Evolutionary conservation across 208 protist genomes (phyloP).

Genomic region (Leishmania arabica): DNA sequence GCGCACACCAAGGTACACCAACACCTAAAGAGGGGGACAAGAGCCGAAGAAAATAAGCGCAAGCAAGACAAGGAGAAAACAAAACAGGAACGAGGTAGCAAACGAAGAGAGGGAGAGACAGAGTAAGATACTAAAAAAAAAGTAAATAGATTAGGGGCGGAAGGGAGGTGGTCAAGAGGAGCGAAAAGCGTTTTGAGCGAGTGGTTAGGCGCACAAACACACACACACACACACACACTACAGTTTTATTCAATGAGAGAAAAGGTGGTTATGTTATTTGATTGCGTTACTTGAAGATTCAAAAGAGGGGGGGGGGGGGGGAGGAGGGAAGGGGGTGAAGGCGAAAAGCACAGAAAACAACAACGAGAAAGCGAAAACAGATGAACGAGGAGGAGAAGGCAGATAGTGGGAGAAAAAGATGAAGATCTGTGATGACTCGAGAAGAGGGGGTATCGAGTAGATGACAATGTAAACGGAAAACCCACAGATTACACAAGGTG

Average conservation of each 20-base stretch:
- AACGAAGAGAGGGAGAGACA: neutral
- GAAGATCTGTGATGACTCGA: neutral
- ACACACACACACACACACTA: neutral
- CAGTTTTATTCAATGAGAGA: neutral
- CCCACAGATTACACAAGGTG: neutral
- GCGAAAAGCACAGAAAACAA: neutral
- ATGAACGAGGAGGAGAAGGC: neutral
- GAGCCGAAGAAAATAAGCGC: neutral
- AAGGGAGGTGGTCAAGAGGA: neutral
- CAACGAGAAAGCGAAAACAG: neutral
- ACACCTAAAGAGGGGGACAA: neutral
- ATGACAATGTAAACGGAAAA: neutral
- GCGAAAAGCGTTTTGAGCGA: neutral
- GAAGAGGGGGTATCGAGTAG: neutral
- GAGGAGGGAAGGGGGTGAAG: neutral
- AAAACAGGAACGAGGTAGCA: neutral
- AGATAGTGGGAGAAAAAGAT: too few species aligned
- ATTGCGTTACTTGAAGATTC: neutral
- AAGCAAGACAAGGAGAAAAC: neutral
- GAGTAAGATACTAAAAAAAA: neutral
- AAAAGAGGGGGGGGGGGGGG: neutral
- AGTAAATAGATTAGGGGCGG: neutral
- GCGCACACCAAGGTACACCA: neutral
- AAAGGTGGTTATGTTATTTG: neutral
- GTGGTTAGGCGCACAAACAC: neutral